A percentile compares a stretch with the other conserved stretches of the same genome.
Conservation (phyloP, 2,329 filamentous ascomycete genomes). For the Chaetothyriales sp. region DNA sequence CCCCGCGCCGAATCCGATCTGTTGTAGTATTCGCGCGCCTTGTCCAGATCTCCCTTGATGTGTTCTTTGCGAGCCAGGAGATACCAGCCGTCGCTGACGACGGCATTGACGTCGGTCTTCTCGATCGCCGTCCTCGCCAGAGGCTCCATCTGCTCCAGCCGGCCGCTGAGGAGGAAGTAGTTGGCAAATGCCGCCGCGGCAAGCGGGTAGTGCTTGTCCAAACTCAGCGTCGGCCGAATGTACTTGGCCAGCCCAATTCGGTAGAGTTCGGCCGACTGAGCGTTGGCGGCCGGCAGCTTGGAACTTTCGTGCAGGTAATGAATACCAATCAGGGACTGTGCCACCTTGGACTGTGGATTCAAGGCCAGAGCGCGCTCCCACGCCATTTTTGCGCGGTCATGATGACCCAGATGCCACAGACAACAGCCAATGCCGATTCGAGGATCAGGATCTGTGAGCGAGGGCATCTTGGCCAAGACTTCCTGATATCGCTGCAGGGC, state of each 20-base stretch:
- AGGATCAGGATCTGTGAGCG: slow-evolving; percentile 82
- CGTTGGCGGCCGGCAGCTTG: slow-evolving; percentile 67
- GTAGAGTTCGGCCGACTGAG: slow-evolving; percentile 72
- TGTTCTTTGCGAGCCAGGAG: slow-evolving; percentile 84
- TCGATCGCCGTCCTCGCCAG: slow-evolving; percentile 89
- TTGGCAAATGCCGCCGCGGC: slow-evolving; percentile 81
- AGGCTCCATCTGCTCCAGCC: slow-evolving; percentile 66
- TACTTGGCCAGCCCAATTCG: slow-evolving; percentile 91
- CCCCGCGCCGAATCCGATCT: slow-evolving; percentile 84
- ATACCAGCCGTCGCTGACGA: slow-evolving; percentile 97
- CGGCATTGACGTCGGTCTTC: slow-evolving; percentile 86
- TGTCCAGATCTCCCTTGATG: slow-evolving; percentile 58
- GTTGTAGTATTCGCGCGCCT: slow-evolving; percentile 74
- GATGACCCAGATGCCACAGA: slow-evolving; percentile 91
- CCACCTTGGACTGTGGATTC: slow-evolving; percentile 71
- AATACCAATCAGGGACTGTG: slow-evolving; percentile 76
- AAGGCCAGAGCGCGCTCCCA: slow-evolving; percentile 69
- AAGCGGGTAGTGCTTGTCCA: slow-evolving; percentile 80
- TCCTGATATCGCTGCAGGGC: slow-evolving; percentile 77
- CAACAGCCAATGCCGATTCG: slow-evolving; percentile 93
- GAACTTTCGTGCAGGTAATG: slow-evolving; percentile 82
- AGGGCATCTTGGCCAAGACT: slow-evolving; percentile 70
- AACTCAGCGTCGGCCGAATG: slow-evolving; percentile 83
- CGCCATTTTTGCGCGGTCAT: slow-evolving; percentile 76
- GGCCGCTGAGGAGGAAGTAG: slow-evolving; percentile 77